phyloP scores from a whole-genome alignment of 1,284 basidiomycete species.

The Rhodofomes roseus region DNA sequence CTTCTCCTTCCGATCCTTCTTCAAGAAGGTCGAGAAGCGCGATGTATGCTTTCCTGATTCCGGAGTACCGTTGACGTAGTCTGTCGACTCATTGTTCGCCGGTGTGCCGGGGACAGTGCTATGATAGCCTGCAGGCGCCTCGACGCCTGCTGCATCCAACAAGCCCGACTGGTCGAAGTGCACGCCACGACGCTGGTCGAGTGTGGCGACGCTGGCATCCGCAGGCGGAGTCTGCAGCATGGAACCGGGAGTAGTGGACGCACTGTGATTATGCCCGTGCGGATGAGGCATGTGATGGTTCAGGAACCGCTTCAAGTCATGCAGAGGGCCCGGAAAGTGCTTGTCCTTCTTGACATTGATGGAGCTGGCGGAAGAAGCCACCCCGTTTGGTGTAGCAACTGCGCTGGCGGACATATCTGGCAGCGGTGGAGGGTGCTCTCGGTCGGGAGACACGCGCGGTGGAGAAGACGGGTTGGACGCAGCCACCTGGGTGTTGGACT shows the following conservation, averaged over 20 bases:
- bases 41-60: conserved; percentile 10
- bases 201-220: conserved; percentile 31
- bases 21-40: conserved; percentile 3
- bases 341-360: conserved; percentile 22
- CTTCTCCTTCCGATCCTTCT: conserved; percentile 5
- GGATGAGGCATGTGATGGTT: conserved; percentile 84
- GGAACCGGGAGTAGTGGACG: conserved; percentile 17
- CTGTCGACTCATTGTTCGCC: conserved; percentile 10
- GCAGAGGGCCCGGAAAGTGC: conserved; percentile 64
- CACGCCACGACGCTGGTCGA: conserved; percentile 32
- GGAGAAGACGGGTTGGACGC: conserved; percentile 20
- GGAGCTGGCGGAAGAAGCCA: conserved; percentile 6
- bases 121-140: conserved; percentile 14
- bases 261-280: conserved; percentile 33
- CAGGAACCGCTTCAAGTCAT: conserved; percentile 90
- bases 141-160: conserved; percentile 27
- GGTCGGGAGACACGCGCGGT: conserved; percentile 20
- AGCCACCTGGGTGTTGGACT: conserved; percentile 14
- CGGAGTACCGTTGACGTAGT: not conserved
- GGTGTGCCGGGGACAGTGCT: conserved; percentile 4
- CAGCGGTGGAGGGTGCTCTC: conserved; percentile 10
- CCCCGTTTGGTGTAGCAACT: not conserved
- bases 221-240: conserved; percentile 30
- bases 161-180: conserved; percentile 35
- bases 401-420: not conserved